Base-by-base conservation (phyloP, 495 filamentous ascomycete genomes). In the Patellaria atrata region DNA sequence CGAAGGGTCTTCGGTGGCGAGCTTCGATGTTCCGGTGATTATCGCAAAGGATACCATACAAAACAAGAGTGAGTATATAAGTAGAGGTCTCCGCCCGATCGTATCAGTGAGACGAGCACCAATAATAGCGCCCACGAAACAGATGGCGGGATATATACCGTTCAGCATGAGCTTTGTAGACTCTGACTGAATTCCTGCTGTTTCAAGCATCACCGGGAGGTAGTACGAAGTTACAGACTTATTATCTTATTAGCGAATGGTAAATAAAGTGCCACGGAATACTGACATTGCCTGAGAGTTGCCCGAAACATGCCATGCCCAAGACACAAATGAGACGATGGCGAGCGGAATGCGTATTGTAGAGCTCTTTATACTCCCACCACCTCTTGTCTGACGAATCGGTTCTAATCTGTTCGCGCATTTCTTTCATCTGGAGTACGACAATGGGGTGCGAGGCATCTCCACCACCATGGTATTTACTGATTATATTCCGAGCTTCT, bases 41-140 rank as follows among this genome's bases (percentile, higher is more conserved):
- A 46, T 27, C 14, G 38, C 18, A 10, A 45, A 34, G 1, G 41
- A 16, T 13, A 45, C 22, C 15, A 52, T 35, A 9, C 41, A 15
- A 18, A 41, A 41, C n/a, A 34, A 32, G 11, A 37, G 36, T 4
- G 45, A 22, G 5, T 38, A 31, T 13, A 52, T 35, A 12, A 52
- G 38, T 41, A 52, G 45, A 17, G 42, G 48, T 7, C 48, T 41
- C 1, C 48, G 37, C 9, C 48, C 48, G 15, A 49, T 10, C 13
- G 37, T 30, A 25, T 52, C 48, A 30, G 41, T 41, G 19, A 48
- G 22, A 20, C 32, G 33, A 17, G 48, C 45, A 11, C 45, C 48
- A 22, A 28, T 30, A 8, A 45, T 37, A 13, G 48, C 42, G 28
- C 42, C 44, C 22, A 45, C 38, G 37, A 33, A 45, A 9, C 36